Percentiles rank a stretch among this genome's conserved stretches.
Evolutionary conservation across 192 early-diverging fungal species (phyloP).

Genomic region (Gigaspora rosea): DNA sequence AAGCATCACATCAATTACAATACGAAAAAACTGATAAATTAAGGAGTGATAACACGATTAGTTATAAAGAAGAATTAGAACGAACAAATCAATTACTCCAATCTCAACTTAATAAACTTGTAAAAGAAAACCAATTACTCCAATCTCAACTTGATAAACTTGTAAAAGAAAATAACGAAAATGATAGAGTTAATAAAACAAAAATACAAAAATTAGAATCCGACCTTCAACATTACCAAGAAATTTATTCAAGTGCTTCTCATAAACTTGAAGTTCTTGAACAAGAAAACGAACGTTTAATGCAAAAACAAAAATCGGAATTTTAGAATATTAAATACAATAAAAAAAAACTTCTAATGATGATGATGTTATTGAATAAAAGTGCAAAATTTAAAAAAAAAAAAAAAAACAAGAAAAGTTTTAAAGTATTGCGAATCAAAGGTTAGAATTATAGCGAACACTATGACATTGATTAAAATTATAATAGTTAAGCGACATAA

Average conservation of each 20-base stretch:
- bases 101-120: too few species aligned
- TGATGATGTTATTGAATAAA: conserved; percentile 33
- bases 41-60: not conserved
- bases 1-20: not conserved
- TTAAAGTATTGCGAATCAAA: too few species aligned
- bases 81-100: too few species aligned
- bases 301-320: conserved; percentile 3
- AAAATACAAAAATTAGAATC: conserved; percentile 22
- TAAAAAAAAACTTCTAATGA: conserved; percentile 26
- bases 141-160: not conserved
- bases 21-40: not conserved
- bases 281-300: conserved; percentile 15
- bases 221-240: conserved; percentile 6
- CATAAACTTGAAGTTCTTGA: conserved; percentile 30
- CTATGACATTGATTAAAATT: too few species aligned
- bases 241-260: not conserved
- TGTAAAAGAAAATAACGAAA: conserved; percentile 17
- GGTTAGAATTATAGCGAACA: too few species aligned
- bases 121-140: conserved; percentile 3
- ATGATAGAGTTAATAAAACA: conserved; percentile 9
- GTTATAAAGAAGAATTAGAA: too few species aligned
- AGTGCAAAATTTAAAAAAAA: too few species aligned
- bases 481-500: too few species aligned
- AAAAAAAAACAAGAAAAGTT: too few species aligned
- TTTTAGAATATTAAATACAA: conserved; percentile 22